Evolutionary conservation across 2,329 filamentous ascomycete species (phyloP), one percentile per base, ranked within the genome.

Genomic region (Monosporascus sp.): DNA sequence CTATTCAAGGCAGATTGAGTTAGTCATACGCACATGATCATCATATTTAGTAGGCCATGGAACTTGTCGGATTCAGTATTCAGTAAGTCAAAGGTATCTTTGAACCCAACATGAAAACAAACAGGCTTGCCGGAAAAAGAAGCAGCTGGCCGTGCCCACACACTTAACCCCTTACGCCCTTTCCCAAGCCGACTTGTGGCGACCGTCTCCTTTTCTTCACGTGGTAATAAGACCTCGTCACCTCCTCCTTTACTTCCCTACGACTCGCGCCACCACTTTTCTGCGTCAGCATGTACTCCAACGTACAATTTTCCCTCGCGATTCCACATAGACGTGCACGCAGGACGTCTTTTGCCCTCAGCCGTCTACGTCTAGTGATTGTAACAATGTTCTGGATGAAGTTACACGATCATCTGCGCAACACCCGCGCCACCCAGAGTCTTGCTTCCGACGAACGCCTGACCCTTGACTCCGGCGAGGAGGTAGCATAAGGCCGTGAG

Each of bases 401-500:
- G 62, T 76, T 79, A 96, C 67, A 97, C 91, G 74, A 97, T 97
- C 93, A 97, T 97, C 78, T 97, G 92, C 57, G 91, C 94, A 62
- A 97, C 88, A 50, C 93, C 93, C 61, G 90, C 87, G 50, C 94
- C 94, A 60, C 94, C 94, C 50, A 99, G 80, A 17, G 93, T 97
- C 83, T 97, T 97, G 80, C 92, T 97, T 56, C 89, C 89, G 60
- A 91, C 84, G 72, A 95, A 95, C 37, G 83, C 87, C 75, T 95
- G 90, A 55, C 88, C 87, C 78, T 90, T 93, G 70, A 93, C 56
- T 41, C 81, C 90, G 15, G 90, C 90, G 49, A 90, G 73, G 25
- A 82, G 75, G 71, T 99, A 99, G 79, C 93, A 97, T 49, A 85
- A 56, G 37, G 82, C 85, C 5, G 94, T 89, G 50, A 96, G 67